Evolutionary conservation across 2,329 filamentous ascomycete species (phyloP), one percentile per base, ranked within the genome.

Genomic region (Pestalotiopsis sp.): DNA sequence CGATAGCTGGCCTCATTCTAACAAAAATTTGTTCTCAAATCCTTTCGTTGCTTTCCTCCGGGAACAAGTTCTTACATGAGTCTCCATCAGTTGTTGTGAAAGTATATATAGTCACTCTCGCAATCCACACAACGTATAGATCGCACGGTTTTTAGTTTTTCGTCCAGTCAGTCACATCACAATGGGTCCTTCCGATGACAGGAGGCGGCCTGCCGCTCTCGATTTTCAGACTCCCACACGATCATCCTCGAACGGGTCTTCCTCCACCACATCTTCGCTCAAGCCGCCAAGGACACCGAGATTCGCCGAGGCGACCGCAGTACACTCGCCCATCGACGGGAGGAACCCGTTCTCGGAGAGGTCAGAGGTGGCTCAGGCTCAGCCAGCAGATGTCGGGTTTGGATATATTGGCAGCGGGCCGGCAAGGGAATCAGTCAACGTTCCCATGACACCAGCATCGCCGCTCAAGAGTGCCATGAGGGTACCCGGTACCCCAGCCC

Each of bases 381-480:
- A 94, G 78, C 92, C 95, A 40, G 93, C 91, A 69, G 94, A 97
- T 82, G 89, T 97, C 72, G 95, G 95, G 73, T 98, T 98, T 80
- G 94, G 95, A 79, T 98, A 97, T 83, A 92, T 98, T 78, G 86
- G 89, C 75, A 86, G 86, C 74, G 82, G 85, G 71, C 79, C 83
- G 36, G 79, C 57, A 84, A 82, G 82, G 84, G 84, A 90, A 74
- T 82, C 86, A 70, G 86, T 90, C 76, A 85, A 85, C 72, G 85
- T 88, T 78, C 91, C 87, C 69, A 88, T 88, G 84, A 89, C 91
- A 49, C 93, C 93, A 66, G 91, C 87, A 75, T 92, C 93, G 23
- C 93, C 93, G 6, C 87, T 97, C 75, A 97, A 96, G 86, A 97
- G 94, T 80, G 95, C 94, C 66, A 87, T 98, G 86, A 97, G 89